A percentile compares a stretch with the other conserved stretches of the same genome.
Evolutionary conservation across 495 filamentous ascomycete species (phyloP).

Genomic region (Penicillium mononematosum): DNA sequence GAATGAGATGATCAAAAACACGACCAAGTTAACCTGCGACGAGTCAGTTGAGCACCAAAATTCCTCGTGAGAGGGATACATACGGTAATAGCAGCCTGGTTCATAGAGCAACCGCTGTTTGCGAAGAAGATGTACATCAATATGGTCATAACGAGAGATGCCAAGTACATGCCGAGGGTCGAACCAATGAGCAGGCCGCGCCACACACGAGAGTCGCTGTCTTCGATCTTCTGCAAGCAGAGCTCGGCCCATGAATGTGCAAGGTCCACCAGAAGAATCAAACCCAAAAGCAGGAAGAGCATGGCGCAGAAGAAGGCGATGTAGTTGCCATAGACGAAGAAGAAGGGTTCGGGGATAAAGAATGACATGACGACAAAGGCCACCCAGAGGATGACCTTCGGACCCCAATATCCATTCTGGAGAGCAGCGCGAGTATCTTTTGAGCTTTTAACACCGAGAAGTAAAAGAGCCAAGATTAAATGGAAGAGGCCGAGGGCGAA

Average conservation of each 20-base stretch:
- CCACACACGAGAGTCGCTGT: constrained; percentile 81
- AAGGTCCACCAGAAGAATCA: constrained; percentile 91
- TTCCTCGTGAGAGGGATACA: constrained; percentile 11
- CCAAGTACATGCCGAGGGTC: constrained; percentile 90
- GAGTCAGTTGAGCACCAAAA: constrained; percentile 24
- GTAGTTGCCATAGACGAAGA: constrained; percentile 94
- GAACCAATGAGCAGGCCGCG: constrained; percentile 83
- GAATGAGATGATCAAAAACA: constrained; percentile 76
- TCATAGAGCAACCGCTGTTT: constrained; percentile 79
- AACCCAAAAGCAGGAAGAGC: constrained; percentile 87
- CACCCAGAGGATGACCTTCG: constrained; percentile 83
- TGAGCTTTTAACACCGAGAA: constrained; percentile 84
- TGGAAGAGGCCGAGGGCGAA: constrained; percentile 96
- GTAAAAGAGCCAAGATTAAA: constrained; percentile 73
- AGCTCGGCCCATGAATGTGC: constrained; percentile 98
- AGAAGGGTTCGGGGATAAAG: constrained; percentile 93
- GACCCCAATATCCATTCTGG: constrained; percentile 95
- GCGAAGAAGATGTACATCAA: constrained; percentile 98
- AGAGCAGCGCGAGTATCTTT: constrained; percentile 82
- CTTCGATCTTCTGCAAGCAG: constrained; percentile 90
- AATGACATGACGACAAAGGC: constrained; percentile 85
- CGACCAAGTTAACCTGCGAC: constrained; percentile 71
- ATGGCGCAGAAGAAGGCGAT: constrained; percentile 85
- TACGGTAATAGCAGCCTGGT: constrained; percentile 74
- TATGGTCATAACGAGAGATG: constrained; percentile 87